Evolutionary conservation across 192 early-diverging fungal species (phyloP).

Genomic region (Thamnidium elegans): DNA sequence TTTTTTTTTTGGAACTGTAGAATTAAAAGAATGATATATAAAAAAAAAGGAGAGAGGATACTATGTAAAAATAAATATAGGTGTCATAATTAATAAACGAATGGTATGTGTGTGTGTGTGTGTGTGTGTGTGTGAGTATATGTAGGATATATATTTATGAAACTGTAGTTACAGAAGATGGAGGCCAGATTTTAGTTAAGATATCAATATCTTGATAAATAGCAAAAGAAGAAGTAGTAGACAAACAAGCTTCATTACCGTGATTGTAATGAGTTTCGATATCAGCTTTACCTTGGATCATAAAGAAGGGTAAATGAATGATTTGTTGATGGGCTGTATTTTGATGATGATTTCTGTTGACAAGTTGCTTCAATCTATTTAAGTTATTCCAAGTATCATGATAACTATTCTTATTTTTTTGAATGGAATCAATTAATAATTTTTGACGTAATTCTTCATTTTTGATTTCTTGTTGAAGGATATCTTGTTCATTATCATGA

Average conservation of each 20-base stretch:
- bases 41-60: too few species aligned
- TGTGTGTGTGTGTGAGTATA: neutral
- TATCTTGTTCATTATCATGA: neutral
- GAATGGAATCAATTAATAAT: neutral
- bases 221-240: neutral
- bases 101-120: slow-evolving; percentile 7
- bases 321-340: neutral
- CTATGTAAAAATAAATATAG: too few species aligned
- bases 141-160: neutral
- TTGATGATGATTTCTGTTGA: neutral
- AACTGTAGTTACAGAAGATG: neutral
- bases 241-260: slow-evolving; percentile 11
- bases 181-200: slow-evolving; percentile 8
- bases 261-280: neutral
- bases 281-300: neutral
- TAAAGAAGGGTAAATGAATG: slow-evolving; percentile 9
- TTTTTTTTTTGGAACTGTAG: too few species aligned
- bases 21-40: too few species aligned
- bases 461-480: neutral
- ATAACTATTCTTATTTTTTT: neutral
- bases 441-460: slow-evolving; percentile 10
- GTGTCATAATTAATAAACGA: neutral
- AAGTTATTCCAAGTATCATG: slow-evolving; percentile 3
- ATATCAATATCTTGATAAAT: slow-evolving; percentile 15
- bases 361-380: slow-evolving; percentile 1